Evolutionary conservation across 805 yeast genomes (phyloP).

Genomic region (Myxozyma monticola): DNA sequence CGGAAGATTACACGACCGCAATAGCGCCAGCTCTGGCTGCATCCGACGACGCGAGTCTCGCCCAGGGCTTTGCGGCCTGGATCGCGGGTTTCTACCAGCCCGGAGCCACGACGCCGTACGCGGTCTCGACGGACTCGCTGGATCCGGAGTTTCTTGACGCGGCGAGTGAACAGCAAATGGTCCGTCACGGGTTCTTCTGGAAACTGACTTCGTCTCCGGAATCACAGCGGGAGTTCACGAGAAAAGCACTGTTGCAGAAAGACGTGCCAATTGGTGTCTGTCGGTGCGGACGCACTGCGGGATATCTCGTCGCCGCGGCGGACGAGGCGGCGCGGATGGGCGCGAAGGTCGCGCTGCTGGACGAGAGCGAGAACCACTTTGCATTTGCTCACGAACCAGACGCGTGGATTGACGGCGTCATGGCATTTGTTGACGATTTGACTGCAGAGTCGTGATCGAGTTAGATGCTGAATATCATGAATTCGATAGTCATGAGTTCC

Average conservation of each 20-base stretch:
- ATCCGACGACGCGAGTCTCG: not conserved
- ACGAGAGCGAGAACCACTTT: slow-evolving; percentile 8
- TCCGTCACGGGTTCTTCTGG: slow-evolving; percentile 8
- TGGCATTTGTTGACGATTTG: not conserved
- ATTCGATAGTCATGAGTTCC: too few species aligned
- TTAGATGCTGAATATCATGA: too few species aligned
- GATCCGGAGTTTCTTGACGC: not conserved
- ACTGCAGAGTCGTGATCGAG: too few species aligned
- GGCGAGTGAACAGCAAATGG: slow-evolving; percentile 7
- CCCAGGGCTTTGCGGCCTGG: slow-evolving; percentile 5
- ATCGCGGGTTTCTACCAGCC: slow-evolving; percentile 13
- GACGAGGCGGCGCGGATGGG: slow-evolving; percentile 2
- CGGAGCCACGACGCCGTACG: not conserved
- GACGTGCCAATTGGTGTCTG: slow-evolving; percentile 7
- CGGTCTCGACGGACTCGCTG: not conserved
- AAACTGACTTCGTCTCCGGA: not conserved
- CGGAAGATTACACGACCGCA: slow-evolving; percentile 4
- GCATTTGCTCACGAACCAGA: slow-evolving; percentile 69
- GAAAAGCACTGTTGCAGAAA: not conserved
- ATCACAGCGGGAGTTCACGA: not conserved
- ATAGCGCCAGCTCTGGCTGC: not conserved
- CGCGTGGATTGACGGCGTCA: slow-evolving; percentile 2
- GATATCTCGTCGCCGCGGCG: slow-evolving; percentile 7
- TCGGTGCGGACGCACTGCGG: slow-evolving; percentile 7
- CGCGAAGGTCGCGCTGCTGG: not conserved